These are phyloP conservation scores for Alnus glutinosa DNA, from an alignment of 306 rosid genomes.

Conservation along the genomic window DNA sequence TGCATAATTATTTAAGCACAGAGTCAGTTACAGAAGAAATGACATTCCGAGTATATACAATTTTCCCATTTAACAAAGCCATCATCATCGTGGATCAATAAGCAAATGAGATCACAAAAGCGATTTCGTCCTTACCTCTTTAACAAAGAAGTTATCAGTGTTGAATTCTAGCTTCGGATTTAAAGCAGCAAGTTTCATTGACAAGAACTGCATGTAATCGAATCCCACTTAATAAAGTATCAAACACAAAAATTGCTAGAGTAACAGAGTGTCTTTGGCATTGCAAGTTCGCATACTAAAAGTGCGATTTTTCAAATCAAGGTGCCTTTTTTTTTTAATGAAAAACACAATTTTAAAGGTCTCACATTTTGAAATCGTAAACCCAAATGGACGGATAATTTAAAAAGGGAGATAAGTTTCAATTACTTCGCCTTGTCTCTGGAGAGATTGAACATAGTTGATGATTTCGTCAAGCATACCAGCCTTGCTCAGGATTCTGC, in stretches of 20 bases:
- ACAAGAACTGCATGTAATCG: not conserved
- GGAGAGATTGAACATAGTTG: not conserved
- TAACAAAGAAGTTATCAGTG: not conserved
- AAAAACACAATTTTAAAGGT: no score
- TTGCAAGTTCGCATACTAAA: no score
- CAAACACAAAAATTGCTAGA: not conserved
- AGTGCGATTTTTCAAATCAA: no score
- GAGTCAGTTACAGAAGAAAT: no score
- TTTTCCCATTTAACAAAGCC: no score
- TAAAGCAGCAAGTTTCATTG: conserved; percentile 1
- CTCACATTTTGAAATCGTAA: no score
- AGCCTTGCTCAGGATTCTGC: not conserved
- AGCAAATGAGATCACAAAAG: not conserved
- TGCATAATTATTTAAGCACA: no score
- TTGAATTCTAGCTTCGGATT: not conserved
- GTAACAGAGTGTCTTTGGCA: not conserved
- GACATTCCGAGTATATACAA: no score
- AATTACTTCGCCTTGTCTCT: not conserved
- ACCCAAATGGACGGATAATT: no score
- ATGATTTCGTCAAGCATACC: not conserved
- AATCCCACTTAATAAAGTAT: not conserved
- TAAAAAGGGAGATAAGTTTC: not conserved
- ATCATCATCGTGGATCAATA: no score
- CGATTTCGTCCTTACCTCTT: not conserved
- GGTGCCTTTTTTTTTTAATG: no score